Evolutionary conservation across 2,329 filamentous ascomycete genomes (phyloP).

Genomic region (Verruconis gallopava): DNA sequence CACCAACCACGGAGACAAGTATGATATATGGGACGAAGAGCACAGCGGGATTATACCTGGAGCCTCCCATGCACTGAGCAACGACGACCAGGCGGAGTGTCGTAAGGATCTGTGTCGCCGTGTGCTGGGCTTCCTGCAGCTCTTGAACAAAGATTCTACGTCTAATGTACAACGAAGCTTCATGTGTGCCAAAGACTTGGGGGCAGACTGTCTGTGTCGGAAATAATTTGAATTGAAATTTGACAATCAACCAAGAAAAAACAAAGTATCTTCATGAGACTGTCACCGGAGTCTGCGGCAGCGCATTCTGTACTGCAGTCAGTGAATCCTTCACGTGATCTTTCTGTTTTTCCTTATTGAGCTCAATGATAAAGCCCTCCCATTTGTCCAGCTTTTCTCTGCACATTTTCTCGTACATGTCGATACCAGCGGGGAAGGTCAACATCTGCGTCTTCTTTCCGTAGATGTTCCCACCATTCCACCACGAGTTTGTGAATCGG

Average conservation of each 20-base stretch:
- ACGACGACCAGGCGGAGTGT: constrained; percentile 34
- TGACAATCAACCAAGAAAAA: no score
- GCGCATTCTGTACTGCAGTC: background rate
- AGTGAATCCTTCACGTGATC: background rate
- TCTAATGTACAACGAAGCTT: no score
- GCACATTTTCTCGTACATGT: constrained; percentile 5
- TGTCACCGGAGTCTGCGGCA: background rate
- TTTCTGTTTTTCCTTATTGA: background rate
- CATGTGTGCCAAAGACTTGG: no score
- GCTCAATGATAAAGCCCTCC: constrained; percentile 1
- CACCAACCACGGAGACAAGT: constrained; percentile 28
- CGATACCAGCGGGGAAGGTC: constrained; percentile 5
- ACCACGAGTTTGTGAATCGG: constrained; percentile 3
- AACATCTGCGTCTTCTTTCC: constrained; percentile 8
- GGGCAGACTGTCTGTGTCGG: no score
- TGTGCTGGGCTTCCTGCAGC: constrained; percentile 36
- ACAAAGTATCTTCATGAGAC: no score
- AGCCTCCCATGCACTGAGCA: constrained; percentile 39
- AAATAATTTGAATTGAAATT: no score
- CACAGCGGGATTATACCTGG: constrained; percentile 34
- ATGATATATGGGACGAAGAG: constrained; percentile 32
- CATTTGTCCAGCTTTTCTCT: constrained; percentile 5
- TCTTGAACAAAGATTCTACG: background rate
- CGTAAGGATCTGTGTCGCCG: constrained; percentile 36
- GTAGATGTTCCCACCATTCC: constrained; percentile 7